Evolutionary conservation across 768 basidiomycete species (phyloP).

Genomic region (Cyathus striatus): DNA sequence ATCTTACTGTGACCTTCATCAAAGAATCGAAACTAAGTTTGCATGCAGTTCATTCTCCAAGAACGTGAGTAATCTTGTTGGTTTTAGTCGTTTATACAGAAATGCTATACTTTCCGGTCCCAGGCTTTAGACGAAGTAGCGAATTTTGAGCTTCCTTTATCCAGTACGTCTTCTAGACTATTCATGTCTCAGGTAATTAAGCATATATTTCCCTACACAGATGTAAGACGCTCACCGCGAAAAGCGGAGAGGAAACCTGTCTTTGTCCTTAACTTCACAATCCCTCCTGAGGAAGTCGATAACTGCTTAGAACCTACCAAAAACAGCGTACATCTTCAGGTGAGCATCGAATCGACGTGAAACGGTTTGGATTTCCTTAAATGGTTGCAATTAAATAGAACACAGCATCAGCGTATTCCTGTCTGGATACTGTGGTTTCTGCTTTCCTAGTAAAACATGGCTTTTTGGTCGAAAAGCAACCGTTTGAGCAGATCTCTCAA

Average conservation of each 20-base stretch:
- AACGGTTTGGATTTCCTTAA: slow-evolving; percentile 4
- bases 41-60: slow-evolving; percentile 67
- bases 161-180: slow-evolving; percentile 31
- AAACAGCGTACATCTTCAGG: slow-evolving; percentile 60
- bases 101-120: slow-evolving; percentile 1
- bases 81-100: slow-evolving; percentile 1
- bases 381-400: slow-evolving; percentile 48
- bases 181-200: slow-evolving; percentile 2
- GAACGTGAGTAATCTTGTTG: slow-evolving; percentile 43
- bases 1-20: slow-evolving; percentile 60
- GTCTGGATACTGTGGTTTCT: slow-evolving; percentile 56
- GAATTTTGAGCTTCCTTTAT: slow-evolving; percentile 37
- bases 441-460: slow-evolving; percentile 61
- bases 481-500: neutral
- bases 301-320: slow-evolving; percentile 81
- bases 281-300: slow-evolving; percentile 67
- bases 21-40: slow-evolving; percentile 62
- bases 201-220: slow-evolving; percentile 27
- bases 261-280: slow-evolving; percentile 73
- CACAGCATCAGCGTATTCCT: slow-evolving; percentile 43
- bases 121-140: slow-evolving; percentile 71
- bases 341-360: slow-evolving; percentile 23
- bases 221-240: slow-evolving; percentile 65
- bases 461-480: slow-evolving; percentile 26
- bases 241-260: slow-evolving; percentile 77